Conservation (phyloP, 768 basidiomycete species). For the Tylopilus sp. region DNA sequence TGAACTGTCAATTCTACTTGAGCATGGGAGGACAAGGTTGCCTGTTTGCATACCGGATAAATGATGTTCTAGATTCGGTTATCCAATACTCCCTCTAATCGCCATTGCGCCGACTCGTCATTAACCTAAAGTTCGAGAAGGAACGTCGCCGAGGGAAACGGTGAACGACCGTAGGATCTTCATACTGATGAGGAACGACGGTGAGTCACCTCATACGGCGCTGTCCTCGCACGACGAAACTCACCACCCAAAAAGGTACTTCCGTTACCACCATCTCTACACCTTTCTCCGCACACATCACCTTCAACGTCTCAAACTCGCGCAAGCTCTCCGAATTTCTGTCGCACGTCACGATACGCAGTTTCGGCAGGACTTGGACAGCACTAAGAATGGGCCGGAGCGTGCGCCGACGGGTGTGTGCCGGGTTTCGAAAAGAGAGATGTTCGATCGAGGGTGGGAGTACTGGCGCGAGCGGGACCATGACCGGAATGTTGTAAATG, state of each 20-base stretch:
- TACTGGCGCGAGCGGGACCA: constrained; percentile 28
- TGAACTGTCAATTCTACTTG: too few species aligned
- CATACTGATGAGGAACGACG: constrained; percentile 23
- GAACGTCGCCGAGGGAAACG: constrained; percentile 37
- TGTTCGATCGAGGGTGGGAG: constrained; percentile 41
- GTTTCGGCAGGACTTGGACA: constrained; percentile 30
- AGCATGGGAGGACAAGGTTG: neutral
- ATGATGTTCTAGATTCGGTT: neutral
- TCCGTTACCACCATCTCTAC: constrained; percentile 28
- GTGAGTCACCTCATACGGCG: neutral
- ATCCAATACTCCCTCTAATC: constrained; percentile 3
- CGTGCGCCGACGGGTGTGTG: constrained; percentile 19
- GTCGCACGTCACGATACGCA: constrained; percentile 39
- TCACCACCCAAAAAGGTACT: constrained; percentile 35
- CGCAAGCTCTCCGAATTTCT: constrained; percentile 15
- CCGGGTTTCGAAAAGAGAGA: constrained; percentile 35
- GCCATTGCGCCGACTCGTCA: constrained; percentile 18
- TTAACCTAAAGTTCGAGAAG: constrained; percentile 35
- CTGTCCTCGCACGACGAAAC: constrained; percentile 11
- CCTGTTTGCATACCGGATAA: neutral
- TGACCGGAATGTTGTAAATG: constrained; percentile 34
- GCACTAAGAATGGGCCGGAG: constrained; percentile 31
- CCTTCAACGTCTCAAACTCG: constrained; percentile 24
- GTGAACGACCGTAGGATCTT: constrained; percentile 34
- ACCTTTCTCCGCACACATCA: constrained; percentile 29